phyloP scores from a whole-genome alignment of 1,284 basidiomycete genomes.

The Sporisorium scitamineum region DNA sequence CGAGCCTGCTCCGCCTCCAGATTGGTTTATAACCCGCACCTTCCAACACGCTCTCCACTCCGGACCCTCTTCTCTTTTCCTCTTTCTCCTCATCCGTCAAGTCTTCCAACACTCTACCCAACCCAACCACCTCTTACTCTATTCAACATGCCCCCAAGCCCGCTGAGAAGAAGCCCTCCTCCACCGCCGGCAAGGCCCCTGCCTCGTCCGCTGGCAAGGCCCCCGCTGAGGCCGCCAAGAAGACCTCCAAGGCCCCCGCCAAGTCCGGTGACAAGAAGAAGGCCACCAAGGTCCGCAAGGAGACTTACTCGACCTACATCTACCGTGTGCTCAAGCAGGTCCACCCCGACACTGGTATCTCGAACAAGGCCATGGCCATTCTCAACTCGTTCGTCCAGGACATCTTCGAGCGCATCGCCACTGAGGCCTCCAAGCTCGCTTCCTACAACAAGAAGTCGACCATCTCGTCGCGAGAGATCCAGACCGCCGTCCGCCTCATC shows the following conservation, averaged over 20 bases:
- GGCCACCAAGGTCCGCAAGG: slow-evolving; percentile 75
- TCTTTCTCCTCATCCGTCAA: slow-evolving; percentile 42
- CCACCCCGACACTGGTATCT: slow-evolving; percentile 71
- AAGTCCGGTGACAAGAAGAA: slow-evolving; percentile 76
- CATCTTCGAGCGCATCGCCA: slow-evolving; percentile 71
- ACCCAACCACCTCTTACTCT: slow-evolving; percentile 19
- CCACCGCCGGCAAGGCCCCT: slow-evolving; percentile 74
- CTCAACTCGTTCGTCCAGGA: slow-evolving; percentile 71
- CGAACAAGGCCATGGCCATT: slow-evolving; percentile 72
- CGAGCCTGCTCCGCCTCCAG: not conserved
- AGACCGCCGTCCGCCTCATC: slow-evolving; percentile 69
- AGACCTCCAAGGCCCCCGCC: slow-evolving; percentile 70
- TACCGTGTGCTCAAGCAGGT: slow-evolving; percentile 76
- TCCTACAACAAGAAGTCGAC: slow-evolving; percentile 70
- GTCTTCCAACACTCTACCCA: slow-evolving; percentile 26
- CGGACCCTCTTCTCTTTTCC: slow-evolving; percentile 26
- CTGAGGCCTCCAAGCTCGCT: slow-evolving; percentile 70
- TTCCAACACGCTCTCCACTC: slow-evolving; percentile 12
- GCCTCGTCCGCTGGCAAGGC: slow-evolving; percentile 71
- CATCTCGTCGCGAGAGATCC: slow-evolving; percentile 70
- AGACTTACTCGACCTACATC: slow-evolving; percentile 72
- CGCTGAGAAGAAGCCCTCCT: slow-evolving; percentile 73
- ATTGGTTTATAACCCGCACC: slow-evolving; percentile 48
- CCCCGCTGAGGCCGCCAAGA: slow-evolving; percentile 76
- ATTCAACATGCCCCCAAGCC: slow-evolving; percentile 66